Evolutionary conservation across 169 alveolate species (phyloP).

Genomic region (Plasmodium adleri): DNA sequence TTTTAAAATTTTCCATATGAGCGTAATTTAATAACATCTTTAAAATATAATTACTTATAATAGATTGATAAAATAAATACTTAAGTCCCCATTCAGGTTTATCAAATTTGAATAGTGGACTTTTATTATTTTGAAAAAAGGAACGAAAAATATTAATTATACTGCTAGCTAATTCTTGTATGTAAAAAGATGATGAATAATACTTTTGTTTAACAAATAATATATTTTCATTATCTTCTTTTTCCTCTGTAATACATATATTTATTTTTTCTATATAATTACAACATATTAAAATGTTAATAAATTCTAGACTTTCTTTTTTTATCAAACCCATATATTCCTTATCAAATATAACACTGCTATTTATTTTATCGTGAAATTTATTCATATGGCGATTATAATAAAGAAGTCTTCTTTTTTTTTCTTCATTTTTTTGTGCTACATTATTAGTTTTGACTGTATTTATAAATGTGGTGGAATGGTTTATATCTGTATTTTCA

Average conservation of each 20-base stretch:
- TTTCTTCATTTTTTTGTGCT: background rate
- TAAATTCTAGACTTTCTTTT: constrained; percentile 64
- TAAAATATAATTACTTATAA: constrained; percentile 51
- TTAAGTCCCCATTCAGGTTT: constrained; percentile 77
- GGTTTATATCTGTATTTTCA: background rate
- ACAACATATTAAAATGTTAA: constrained; percentile 37
- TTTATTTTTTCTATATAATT: constrained; percentile 47
- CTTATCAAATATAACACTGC: constrained; percentile 23
- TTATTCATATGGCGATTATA: too few relatives aligned
- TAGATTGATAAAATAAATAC: constrained; percentile 57
- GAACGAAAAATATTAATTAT: constrained; percentile 65
- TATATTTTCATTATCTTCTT: background rate
- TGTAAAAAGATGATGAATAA: background rate
- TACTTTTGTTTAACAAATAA: constrained; percentile 1
- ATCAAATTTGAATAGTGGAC: constrained; percentile 61
- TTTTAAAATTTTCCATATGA: constrained; percentile 2
- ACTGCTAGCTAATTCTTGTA: constrained; percentile 27
- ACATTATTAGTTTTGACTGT: background rate
- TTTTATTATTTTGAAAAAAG: constrained; percentile 51
- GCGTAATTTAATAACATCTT: constrained; percentile 21
- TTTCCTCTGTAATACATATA: constrained; percentile 20
- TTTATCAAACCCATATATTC: constrained; percentile 44
- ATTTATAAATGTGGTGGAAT: background rate
- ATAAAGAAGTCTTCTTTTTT: too few relatives aligned
- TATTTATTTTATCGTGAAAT: constrained; percentile 25